A percentile compares a stretch with the other conserved stretches of the same genome.
Evolutionary conservation across 306 rosid species (phyloP).

Genomic region (Vigna hirtella): DNA sequence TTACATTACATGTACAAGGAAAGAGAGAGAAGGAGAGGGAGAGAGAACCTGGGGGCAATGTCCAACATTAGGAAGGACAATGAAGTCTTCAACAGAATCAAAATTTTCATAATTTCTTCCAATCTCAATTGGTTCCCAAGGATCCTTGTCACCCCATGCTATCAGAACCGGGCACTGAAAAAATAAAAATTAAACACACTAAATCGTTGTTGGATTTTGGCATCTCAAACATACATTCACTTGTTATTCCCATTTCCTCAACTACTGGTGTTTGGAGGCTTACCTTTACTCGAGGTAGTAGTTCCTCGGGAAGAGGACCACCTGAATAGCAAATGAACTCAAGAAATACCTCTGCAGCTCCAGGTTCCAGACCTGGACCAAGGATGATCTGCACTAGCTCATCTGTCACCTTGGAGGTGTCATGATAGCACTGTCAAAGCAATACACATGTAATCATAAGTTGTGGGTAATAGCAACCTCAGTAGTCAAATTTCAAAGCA

Average conservation of each 20-base stretch:
- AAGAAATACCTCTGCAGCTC: slow-evolving; percentile 90
- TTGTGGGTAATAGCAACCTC: slow-evolving; percentile 12
- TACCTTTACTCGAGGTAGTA: slow-evolving; percentile 88
- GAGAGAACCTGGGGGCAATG: slow-evolving; percentile 94
- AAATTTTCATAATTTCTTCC: slow-evolving; percentile 71
- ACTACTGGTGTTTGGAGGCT: slow-evolving; percentile 7
- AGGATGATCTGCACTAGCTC: slow-evolving; percentile 87
- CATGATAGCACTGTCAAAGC: slow-evolving; percentile 85
- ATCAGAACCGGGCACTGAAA: slow-evolving; percentile 89
- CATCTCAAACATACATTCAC: slow-evolving; percentile 33
- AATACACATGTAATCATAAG: slow-evolving; percentile 36
- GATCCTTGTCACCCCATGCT: slow-evolving; percentile 99
- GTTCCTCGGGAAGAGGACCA: slow-evolving; percentile 96
- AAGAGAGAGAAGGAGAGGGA: slow-evolving; percentile 25
- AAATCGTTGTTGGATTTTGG: slow-evolving; percentile 34
- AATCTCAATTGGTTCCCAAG: slow-evolving; percentile 94
- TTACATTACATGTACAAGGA: background rate
- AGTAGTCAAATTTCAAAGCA: slow-evolving; percentile 32
- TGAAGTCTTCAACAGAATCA: slow-evolving; percentile 83
- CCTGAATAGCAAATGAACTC: slow-evolving; percentile 95
- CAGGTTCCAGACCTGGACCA: slow-evolving; percentile 91
- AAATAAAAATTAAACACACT: slow-evolving; percentile 4
- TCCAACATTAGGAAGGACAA: slow-evolving; percentile 91
- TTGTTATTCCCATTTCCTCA: slow-evolving; percentile 3
- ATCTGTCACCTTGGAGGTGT: slow-evolving; percentile 85